These are phyloP conservation scores for Thraustochytrium striatum DNA, from an alignment of 352 stramenopile species.

Conservation along the genomic window DNA sequence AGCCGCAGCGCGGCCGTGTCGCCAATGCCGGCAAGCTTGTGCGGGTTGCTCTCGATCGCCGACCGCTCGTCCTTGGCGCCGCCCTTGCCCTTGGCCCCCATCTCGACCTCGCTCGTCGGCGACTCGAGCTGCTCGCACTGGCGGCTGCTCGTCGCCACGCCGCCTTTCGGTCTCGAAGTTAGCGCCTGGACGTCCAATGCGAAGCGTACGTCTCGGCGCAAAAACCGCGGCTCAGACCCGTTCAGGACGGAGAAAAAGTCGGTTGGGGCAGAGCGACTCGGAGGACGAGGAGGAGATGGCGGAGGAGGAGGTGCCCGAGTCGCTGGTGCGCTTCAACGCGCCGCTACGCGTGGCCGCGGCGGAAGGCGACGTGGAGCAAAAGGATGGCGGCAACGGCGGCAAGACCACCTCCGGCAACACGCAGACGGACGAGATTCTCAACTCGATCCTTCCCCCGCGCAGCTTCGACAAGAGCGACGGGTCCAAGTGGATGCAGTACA, in stretches of 20 bases:
- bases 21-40: conserved; percentile 73
- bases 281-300: conserved; percentile 15
- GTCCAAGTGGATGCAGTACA: conserved; percentile 82
- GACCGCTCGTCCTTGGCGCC: conserved; percentile 67
- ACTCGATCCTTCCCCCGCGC: conserved; percentile 32
- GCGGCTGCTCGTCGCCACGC: too few species aligned
- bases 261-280: neutral
- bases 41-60: conserved; percentile 73
- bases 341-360: conserved; percentile 23
- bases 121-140: neutral
- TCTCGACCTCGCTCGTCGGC: neutral
- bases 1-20: conserved; percentile 67
- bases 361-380: conserved; percentile 1
- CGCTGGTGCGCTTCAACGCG: conserved; percentile 23
- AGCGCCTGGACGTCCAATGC: too few species aligned
- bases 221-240: too few species aligned
- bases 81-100: conserved; percentile 46
- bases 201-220: too few species aligned
- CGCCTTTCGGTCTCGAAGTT: too few species aligned
- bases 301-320: conserved; percentile 15
- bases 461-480: conserved; percentile 60
- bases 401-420: conserved; percentile 39
- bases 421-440: conserved; percentile 46
- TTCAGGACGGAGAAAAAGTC: too few species aligned
- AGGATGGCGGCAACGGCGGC: neutral